These are phyloP conservation scores for Powellomyces hirtus DNA, from an alignment of 192 early-diverging fungal species.

Conservation along the genomic window DNA sequence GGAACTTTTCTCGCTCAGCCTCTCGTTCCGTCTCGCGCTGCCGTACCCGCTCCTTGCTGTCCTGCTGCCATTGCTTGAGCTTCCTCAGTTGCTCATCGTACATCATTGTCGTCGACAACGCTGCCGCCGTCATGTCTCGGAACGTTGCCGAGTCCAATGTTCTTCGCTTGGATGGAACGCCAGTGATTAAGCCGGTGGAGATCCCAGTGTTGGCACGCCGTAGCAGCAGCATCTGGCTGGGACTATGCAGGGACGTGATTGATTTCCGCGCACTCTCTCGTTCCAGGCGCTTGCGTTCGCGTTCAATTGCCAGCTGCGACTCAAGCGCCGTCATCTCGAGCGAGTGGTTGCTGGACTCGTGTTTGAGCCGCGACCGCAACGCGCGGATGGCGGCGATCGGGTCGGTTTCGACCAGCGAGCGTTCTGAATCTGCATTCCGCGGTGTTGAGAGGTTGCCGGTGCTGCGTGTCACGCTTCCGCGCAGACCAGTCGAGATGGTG, in stretches of 20 bases:
- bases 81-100: constrained; percentile 14
- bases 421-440: neutral
- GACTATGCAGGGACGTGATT: neutral
- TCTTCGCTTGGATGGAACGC: neutral
- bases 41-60: constrained; percentile 15
- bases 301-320: constrained; percentile 8
- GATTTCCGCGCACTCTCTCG: neutral
- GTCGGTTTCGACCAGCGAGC: constrained; percentile 14
- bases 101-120: neutral
- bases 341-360: neutral
- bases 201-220: neutral
- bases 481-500: neutral
- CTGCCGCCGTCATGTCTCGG: neutral
- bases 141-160: neutral
- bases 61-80: constrained; percentile 23
- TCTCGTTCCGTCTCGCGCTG: constrained; percentile 23
- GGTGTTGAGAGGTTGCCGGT: neutral
- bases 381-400: constrained; percentile 27
- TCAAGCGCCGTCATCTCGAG: constrained; percentile 22
- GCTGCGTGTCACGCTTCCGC: neutral
- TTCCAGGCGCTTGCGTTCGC: constrained; percentile 17
- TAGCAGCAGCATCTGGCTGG: neutral
- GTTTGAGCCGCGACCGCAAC: constrained; percentile 15
- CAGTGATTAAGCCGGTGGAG: neutral
- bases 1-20: constrained; percentile 8